Percentiles rank a stretch among this genome's conserved stretches.
Conservation (phyloP, 495 filamentous ascomycete species). For the Tuber borchii region DNA sequence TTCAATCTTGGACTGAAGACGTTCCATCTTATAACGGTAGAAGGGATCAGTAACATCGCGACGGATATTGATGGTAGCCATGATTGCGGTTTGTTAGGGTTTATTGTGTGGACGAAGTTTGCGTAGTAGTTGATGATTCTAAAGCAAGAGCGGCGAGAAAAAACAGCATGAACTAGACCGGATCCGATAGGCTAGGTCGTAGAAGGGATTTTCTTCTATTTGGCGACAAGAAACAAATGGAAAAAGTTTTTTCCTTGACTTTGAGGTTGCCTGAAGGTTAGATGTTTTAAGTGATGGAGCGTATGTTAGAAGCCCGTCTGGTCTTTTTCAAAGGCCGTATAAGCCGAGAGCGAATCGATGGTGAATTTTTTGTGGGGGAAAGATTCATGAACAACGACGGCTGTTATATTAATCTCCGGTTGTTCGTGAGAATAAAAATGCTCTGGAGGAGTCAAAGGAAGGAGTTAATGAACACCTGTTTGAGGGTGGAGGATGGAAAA, state of each 20-base stretch:
- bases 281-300: conserved; percentile 36
- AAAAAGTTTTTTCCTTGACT: conserved; percentile 5
- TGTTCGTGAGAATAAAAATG: conserved; percentile 32
- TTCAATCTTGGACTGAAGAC: conserved; percentile 95
- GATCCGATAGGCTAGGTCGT: conserved; percentile 15
- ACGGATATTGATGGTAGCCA: conserved; percentile 94
- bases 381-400: conserved; percentile 43
- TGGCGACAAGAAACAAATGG: conserved; percentile 20
- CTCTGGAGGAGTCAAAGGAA: conserved; percentile 26
- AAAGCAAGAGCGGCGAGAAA: conserved; percentile 31
- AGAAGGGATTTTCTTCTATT: conserved; percentile 23
- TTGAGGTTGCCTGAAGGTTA: neutral
- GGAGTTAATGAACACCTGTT: conserved; percentile 4
- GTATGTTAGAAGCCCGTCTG: conserved; percentile 37
- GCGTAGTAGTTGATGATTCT: conserved; percentile 25
- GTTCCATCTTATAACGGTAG: conserved; percentile 99
- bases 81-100: conserved; percentile 51
- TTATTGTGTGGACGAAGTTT: conserved; percentile 34
- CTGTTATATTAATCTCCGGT: conserved; percentile 29
- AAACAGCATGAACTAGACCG: conserved; percentile 41
- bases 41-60: conserved; percentile 97
- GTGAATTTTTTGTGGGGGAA: conserved; percentile 41
- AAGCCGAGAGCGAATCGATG: conserved; percentile 41
- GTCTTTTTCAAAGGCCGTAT: conserved; percentile 42
- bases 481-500: neutral